A percentile compares a stretch with the other conserved stretches of the same genome.
Evolutionary conservation across 306 rosid genomes (phyloP).

Genomic region (Quercus alba): DNA sequence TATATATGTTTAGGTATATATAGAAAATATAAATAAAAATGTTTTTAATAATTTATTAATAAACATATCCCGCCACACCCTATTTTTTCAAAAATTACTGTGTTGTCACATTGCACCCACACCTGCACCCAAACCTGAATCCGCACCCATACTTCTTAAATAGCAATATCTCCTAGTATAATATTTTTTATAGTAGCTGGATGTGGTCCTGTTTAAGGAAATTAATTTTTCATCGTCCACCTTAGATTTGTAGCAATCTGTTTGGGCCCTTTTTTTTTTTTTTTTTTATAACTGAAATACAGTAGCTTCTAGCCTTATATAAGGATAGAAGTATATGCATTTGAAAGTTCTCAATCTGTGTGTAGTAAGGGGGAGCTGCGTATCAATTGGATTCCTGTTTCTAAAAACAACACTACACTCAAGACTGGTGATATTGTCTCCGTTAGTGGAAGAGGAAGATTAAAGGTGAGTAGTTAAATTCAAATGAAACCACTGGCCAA

Average conservation of each 20-base stretch:
- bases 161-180: neutral
- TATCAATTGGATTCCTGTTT: conserved; percentile 76
- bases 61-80: accelerated
- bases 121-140: too few species aligned
- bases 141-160: neutral
- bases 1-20: too few species aligned
- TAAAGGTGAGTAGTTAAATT: conserved; percentile 52
- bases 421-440: conserved; percentile 87
- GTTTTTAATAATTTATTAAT: too few species aligned
- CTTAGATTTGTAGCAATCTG: too few species aligned
- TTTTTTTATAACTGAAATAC: neutral
- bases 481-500: conserved; percentile 9
- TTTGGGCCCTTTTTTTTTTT: too few species aligned
- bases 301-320: neutral
- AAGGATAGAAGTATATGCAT: conserved; percentile 2
- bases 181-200: neutral
- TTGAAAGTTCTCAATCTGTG: conserved; percentile 12
- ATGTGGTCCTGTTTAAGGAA: neutral
- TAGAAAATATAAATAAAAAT: too few species aligned
- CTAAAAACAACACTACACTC: conserved; percentile 69
- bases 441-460: conserved; percentile 78
- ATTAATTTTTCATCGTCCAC: neutral
- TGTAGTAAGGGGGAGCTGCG: conserved; percentile 81
- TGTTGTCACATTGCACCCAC: accelerated
- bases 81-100: too few species aligned